Evolutionary conservation across 1,139 yeast genomes (phyloP).

Genomic region (Saccharomyces pastorianus): DNA sequence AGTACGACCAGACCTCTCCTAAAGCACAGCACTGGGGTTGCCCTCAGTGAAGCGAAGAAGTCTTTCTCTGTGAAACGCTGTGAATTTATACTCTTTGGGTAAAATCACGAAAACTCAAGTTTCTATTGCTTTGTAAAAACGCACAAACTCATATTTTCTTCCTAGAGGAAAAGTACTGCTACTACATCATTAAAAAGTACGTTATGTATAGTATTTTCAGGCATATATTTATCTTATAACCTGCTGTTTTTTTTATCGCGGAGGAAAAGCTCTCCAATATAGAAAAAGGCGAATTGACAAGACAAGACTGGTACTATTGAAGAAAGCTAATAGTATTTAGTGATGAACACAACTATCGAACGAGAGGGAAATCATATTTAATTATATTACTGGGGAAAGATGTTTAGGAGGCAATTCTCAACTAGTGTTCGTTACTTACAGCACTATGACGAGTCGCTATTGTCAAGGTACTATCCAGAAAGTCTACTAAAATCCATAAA

Average conservation of each 20-base stretch:
- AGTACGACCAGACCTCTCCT: too few species aligned
- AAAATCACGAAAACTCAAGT: too few species aligned
- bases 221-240: too few species aligned
- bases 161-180: too few species aligned
- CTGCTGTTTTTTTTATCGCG: neutral
- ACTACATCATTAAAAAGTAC: too few species aligned
- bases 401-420: conserved; percentile 12
- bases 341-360: neutral
- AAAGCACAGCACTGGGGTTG: too few species aligned
- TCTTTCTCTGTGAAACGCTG: too few species aligned
- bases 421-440: conserved; percentile 8
- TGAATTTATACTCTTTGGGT: too few species aligned
- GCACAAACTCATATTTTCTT: too few species aligned
- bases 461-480: conserved; percentile 26
- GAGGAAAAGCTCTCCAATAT: neutral
- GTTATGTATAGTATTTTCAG: too few species aligned
- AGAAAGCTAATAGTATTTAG: neutral
- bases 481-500: conserved; percentile 65
- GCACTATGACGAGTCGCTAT: conserved; percentile 14
- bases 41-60: too few species aligned
- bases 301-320: neutral
- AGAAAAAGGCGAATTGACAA: neutral
- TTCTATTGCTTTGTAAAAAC: too few species aligned
- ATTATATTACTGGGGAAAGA: neutral
- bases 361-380: neutral